Percentiles rank a stretch among this genome's conserved stretches.
phyloP scores from a whole-genome alignment of 805 yeast genomes.

The Sungouiella blattae region DNA sequence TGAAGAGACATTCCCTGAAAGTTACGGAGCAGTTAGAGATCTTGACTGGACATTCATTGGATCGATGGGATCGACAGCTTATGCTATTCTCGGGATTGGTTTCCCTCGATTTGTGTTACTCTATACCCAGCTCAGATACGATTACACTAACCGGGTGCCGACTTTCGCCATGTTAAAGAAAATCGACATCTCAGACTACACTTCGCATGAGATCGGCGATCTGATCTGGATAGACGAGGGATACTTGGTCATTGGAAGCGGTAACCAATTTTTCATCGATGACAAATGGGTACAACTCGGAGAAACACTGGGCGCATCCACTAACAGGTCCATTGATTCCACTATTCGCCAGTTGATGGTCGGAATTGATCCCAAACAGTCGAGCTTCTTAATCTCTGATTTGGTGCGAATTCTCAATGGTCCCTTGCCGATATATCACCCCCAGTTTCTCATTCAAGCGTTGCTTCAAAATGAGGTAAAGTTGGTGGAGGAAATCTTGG shows the following conservation, averaged over 20 bases:
- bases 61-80: slow-evolving; percentile 36
- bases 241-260: slow-evolving; percentile 76
- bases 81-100: slow-evolving; percentile 77
- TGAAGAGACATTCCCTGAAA: slow-evolving; percentile 37
- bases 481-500: slow-evolving; percentile 55
- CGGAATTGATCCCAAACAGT: slow-evolving; percentile 23
- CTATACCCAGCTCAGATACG: slow-evolving; percentile 81
- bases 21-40: slow-evolving; percentile 49
- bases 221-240: slow-evolving; percentile 84
- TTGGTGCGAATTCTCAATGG: slow-evolving; percentile 80
- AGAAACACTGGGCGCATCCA: slow-evolving; percentile 9
- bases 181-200: slow-evolving; percentile 65
- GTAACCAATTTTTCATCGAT: slow-evolving; percentile 83
- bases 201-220: slow-evolving; percentile 83
- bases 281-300: slow-evolving; percentile 53
- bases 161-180: slow-evolving; percentile 73
- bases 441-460: slow-evolving; percentile 78
- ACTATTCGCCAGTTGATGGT: slow-evolving; percentile 42
- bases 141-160: slow-evolving; percentile 78
- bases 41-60: slow-evolving; percentile 81
- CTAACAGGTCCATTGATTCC: slow-evolving; percentile 43
- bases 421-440: slow-evolving; percentile 86
- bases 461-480: slow-evolving; percentile 58
- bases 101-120: slow-evolving; percentile 59
- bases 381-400: slow-evolving; percentile 51